Evolutionary conservation across 805 yeast species (phyloP), one percentile per base, ranked within the genome.

Genomic region (Ogataea parapolymorpha): DNA sequence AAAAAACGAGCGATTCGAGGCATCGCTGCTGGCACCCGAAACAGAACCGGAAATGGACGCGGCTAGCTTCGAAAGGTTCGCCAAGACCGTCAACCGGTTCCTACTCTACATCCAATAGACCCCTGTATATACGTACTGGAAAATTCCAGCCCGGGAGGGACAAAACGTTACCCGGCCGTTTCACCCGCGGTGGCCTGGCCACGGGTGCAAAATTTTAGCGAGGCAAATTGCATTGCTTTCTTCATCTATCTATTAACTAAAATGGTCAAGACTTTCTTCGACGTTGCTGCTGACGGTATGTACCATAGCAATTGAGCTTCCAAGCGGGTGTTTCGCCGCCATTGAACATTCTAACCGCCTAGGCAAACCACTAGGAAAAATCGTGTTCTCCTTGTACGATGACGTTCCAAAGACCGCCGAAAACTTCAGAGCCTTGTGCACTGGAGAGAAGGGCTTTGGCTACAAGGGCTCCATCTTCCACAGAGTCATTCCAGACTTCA

Each of bases 361-460:
- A 51, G 66, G 61, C 46, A 59, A 62, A 50, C 58, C 66, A 37
- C 48, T 63, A 45, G 68, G 83, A 74, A 56, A 79, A 69, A 73
- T 91, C 64, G 74, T 77, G 66, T 93, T 91, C 87, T 70, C 86
- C 70, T 82, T 90, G 67, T 89, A 85, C 84, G 75, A 80, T 71
- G 95, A 86, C 62, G 88, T 85, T 58, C 91, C 91, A 67, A 82
- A 82, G 75, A 83, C 90, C 38, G 74, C 85, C 54, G 88, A 81
- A 67, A 83, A 83, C 68, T 83, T 83, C 77, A 77, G 85, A 72
- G 88, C 89, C 42, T 67, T 83, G 56, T 78, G 84, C 64, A 83
- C 96, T 49, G 96, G 96, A 56, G 96, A 87, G 74, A 85, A 88
- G 78, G 98, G 97, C 48, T 85, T 72, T 59, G 96, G 96, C 46